Conservation (phyloP, 73 alveolate species). For the Uronychia setigera region DNA sequence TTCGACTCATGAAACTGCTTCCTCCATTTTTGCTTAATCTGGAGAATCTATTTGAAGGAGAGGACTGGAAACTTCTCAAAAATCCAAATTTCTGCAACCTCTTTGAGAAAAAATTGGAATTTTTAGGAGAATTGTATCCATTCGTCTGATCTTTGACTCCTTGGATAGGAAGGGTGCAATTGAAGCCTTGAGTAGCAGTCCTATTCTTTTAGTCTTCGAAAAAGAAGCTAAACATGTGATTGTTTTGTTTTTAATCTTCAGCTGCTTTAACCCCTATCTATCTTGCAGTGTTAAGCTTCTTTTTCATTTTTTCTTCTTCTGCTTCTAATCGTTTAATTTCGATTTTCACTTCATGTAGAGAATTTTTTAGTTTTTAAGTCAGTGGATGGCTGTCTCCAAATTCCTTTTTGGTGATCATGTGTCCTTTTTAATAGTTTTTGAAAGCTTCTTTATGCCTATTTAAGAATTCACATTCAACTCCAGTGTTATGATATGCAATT, state of each 20-base stretch:
- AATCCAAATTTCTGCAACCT: no score
- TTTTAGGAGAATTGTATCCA: neutral
- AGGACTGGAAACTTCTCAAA: neutral
- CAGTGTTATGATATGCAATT: neutral
- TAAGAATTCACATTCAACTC: conserved; percentile 2
- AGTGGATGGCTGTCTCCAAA: neutral
- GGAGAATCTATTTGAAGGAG: neutral
- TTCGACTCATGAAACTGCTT: neutral
- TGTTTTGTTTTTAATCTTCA: neutral
- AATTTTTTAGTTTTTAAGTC: neutral
- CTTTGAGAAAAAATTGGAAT: neutral
- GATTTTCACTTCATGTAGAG: neutral
- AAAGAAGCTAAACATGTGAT: neutral
- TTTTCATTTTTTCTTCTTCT: neutral
- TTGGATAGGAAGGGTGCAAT: no score
- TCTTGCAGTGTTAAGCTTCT: neutral
- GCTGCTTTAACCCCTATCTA: neutral
- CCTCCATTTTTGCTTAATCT: neutral
- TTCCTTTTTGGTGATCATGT: neutral
- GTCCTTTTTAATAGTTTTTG: neutral
- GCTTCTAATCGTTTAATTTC: neutral
- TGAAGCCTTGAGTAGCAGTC: no score
- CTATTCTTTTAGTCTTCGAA: neutral
- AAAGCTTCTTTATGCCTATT: neutral
- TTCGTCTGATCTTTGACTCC: neutral